phyloP scores from a whole-genome alignment of 2,329 filamentous ascomycete genomes.

The Volutella citrinella region DNA sequence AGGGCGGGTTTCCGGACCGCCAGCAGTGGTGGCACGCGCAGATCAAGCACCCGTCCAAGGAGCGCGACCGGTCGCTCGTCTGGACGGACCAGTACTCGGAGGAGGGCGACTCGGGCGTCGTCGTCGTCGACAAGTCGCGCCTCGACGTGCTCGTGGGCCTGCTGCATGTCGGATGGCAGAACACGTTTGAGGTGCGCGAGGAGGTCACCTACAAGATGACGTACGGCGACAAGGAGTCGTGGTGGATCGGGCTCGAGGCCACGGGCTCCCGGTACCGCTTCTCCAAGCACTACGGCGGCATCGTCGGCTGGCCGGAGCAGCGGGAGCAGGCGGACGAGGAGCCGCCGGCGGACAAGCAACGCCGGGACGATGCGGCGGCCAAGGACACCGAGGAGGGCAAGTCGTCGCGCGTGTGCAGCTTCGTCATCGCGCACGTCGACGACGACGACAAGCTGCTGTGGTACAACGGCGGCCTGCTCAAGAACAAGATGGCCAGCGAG shows the following conservation, averaged over 20 bases:
- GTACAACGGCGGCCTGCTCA: slow-evolving; percentile 42
- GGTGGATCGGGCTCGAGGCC: slow-evolving; percentile 44
- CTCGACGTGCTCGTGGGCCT: slow-evolving; percentile 35
- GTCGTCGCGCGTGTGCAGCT: slow-evolving; percentile 33
- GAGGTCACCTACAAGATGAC: slow-evolving; percentile 38
- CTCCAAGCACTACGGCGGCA: slow-evolving; percentile 38
- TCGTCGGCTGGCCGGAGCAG: slow-evolving; percentile 32
- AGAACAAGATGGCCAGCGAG: slow-evolving; percentile 33
- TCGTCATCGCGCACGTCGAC: slow-evolving; percentile 41
- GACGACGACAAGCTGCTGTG: slow-evolving; percentile 34
- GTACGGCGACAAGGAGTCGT: slow-evolving; percentile 46
- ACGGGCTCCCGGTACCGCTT: slow-evolving; percentile 36
- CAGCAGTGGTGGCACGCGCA: slow-evolving; percentile 37
- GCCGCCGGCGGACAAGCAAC: background rate
- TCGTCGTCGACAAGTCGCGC: slow-evolving; percentile 39
- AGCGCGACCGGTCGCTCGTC: slow-evolving; percentile 32
- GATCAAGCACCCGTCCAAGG: slow-evolving; percentile 31
- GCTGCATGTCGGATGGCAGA: slow-evolving; percentile 44
- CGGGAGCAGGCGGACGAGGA: slow-evolving; percentile 5
- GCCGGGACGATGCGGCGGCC: background rate
- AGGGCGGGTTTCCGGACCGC: slow-evolving; percentile 30
- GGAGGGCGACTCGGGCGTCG: slow-evolving; percentile 40
- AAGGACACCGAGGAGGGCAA: background rate
- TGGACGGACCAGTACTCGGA: slow-evolving; percentile 40
- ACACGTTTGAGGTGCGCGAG: slow-evolving; percentile 36